A percentile compares a stretch with the other conserved stretches of the same genome.
phyloP scores from a whole-genome alignment of 106 monocot species.

The Apostasia shenzhenica region DNA sequence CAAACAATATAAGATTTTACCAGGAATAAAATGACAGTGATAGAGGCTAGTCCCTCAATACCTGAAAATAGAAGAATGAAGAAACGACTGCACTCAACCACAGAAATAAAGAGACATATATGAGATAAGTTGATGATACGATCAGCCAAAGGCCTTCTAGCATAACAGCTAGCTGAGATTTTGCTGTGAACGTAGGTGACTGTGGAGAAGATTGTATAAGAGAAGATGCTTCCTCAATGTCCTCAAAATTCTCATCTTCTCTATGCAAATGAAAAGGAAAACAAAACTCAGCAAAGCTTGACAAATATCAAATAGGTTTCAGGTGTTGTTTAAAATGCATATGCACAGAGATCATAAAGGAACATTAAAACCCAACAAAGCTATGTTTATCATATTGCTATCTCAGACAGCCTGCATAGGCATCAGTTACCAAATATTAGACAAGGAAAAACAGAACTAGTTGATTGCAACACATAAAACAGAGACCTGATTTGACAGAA shows the following conservation, averaged over 20 bases:
- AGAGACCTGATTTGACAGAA: too few relatives aligned
- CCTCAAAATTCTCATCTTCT: conserved; percentile 24
- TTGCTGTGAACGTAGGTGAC: conserved; percentile 27
- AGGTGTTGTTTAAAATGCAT: too few relatives aligned
- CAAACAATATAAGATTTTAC: too few relatives aligned
- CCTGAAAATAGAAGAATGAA: conserved; percentile 99
- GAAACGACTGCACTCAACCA: conserved; percentile 94
- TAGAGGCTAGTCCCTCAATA: conserved; percentile 7
- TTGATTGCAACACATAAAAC: too few relatives aligned
- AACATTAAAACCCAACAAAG: too few relatives aligned
- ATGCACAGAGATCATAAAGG: too few relatives aligned
- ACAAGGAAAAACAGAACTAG: too few relatives aligned
- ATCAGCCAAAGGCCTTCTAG: conserved; percentile 87
- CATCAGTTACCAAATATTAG: too few relatives aligned
- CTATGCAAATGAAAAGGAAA: conserved; percentile 17
- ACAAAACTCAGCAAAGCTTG: background rate
- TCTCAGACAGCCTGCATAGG: too few relatives aligned
- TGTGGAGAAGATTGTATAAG: conserved; percentile 39
- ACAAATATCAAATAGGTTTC: too few relatives aligned
- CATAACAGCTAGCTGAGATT: conserved; percentile 39
- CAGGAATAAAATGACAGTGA: too few relatives aligned
- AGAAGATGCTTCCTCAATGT: conserved; percentile 29
- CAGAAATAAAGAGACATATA: conserved; percentile 70
- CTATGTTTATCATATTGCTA: too few relatives aligned
- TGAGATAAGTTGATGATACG: conserved; percentile 70